phyloP scores from a whole-genome alignment of 768 basidiomycete genomes.

The Melanogaster broomeanus region DNA sequence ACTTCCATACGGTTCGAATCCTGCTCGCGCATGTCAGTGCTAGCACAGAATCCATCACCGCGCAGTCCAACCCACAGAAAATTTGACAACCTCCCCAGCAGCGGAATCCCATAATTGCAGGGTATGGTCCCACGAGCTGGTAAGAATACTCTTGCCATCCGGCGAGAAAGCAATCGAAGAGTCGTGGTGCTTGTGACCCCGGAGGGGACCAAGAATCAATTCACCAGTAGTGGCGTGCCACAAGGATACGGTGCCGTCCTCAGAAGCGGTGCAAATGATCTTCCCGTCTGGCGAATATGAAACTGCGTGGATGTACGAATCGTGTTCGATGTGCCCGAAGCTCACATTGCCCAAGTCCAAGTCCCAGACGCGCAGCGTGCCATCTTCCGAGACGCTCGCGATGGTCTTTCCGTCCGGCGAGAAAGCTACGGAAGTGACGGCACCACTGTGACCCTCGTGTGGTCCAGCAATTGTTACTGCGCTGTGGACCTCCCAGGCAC shows the following conservation, averaged over 20 bases:
- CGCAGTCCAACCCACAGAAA: constrained; percentile 30
- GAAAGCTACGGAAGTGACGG: too few relatives aligned
- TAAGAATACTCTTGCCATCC: not conserved
- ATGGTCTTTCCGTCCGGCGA: too few relatives aligned
- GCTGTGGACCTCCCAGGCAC: too few relatives aligned
- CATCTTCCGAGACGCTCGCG: too few relatives aligned
- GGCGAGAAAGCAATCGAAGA: not conserved
- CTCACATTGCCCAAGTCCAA: too few relatives aligned
- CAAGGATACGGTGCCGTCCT: not conserved
- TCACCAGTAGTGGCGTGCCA: constrained; percentile 1
- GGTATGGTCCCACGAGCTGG: not conserved
- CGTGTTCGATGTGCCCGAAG: constrained; percentile 71
- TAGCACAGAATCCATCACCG: not conserved
- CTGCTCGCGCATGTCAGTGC: too few relatives aligned
- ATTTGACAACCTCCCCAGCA: not conserved
- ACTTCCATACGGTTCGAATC: too few relatives aligned
- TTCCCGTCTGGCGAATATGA: not conserved
- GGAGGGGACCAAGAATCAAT: not conserved
- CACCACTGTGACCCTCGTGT: too few relatives aligned
- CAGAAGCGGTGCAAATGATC: not conserved
- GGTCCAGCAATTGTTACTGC: too few relatives aligned
- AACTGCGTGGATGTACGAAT: constrained; percentile 46
- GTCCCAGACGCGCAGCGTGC: too few relatives aligned
- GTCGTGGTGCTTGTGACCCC: not conserved
- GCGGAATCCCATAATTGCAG: not conserved